These are phyloP conservation scores for Cucurbita moschata DNA, from an alignment of 306 rosid genomes.

Conservation along the genomic window DNA sequence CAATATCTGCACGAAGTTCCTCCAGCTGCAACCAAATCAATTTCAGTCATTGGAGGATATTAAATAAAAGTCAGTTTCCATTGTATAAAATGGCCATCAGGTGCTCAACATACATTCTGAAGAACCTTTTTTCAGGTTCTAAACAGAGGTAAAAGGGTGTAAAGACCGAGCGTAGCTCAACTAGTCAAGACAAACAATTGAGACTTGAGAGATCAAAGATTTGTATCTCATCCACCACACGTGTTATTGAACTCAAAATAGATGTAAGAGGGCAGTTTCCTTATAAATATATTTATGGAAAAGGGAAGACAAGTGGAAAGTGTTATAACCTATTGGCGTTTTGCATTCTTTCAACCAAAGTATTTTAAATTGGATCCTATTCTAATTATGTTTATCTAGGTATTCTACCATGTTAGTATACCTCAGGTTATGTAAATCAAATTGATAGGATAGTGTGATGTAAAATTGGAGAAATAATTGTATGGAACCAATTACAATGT, in stretches of 20 bases:
- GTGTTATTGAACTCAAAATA: neutral
- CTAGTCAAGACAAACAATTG: too few species aligned
- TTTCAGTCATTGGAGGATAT: constrained; percentile 10
- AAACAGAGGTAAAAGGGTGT: too few species aligned
- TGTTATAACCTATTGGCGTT: neutral
- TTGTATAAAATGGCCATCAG: too few species aligned
- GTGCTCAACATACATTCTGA: too few species aligned
- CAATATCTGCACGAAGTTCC: constrained; percentile 97
- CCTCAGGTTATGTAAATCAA: neutral
- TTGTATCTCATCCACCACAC: neutral
- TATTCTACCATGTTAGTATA: neutral
- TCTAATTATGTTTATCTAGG: neutral
- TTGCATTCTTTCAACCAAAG: neutral
- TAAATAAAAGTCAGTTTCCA: neutral
- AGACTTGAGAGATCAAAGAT: neutral
- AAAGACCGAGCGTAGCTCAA: too few species aligned
- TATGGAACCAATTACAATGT: neutral
- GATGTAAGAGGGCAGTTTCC: neutral
- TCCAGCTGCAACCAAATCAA: constrained; percentile 57
- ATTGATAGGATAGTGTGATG: neutral
- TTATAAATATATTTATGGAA: neutral
- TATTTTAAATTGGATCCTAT: neutral
- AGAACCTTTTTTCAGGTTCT: too few species aligned
- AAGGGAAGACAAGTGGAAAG: neutral
- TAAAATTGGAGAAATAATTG: neutral